Conservation (phyloP, 1,284 basidiomycete genomes). For the Pseudozyma hubeiensis region DNA sequence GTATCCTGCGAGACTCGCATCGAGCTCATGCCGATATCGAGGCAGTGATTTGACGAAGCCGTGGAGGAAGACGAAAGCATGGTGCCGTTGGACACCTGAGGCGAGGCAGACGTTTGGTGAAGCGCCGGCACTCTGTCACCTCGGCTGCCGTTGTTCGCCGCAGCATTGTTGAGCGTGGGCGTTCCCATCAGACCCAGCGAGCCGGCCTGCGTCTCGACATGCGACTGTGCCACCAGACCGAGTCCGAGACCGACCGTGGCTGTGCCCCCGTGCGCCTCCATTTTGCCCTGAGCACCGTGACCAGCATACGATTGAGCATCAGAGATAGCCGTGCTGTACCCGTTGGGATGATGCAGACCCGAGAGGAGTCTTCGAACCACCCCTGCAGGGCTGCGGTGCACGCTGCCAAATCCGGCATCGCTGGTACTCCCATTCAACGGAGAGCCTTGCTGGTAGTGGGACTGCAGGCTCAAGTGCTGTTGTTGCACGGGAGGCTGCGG, state of each 20-base stretch:
- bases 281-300: constrained; percentile 3
- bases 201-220: constrained; percentile 1
- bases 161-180: neutral
- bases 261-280: constrained; percentile 6
- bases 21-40: constrained; percentile 14
- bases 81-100: constrained; percentile 3
- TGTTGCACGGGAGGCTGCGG: neutral
- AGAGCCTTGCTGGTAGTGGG: constrained; percentile 17
- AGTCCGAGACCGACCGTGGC: constrained; percentile 12
- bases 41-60: constrained; percentile 8
- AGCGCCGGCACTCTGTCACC: constrained; percentile 1
- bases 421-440: constrained; percentile 5
- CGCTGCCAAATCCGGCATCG: neutral
- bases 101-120: constrained; percentile 5
- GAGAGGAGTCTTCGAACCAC: constrained; percentile 21
- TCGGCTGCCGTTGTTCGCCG: neutral
- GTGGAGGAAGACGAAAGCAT: neutral
- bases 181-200: constrained; percentile 6
- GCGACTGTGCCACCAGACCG: constrained; percentile 11
- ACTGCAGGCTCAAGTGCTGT: constrained; percentile 1
- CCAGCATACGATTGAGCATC: neutral
- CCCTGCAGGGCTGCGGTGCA: constrained; percentile 16
- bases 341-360: neutral
- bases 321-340: neutral
- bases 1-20: constrained; percentile 13